Percentiles rank a stretch among this genome's conserved stretches.
These are phyloP conservation scores for Cladophialophora carrionii DNA, from an alignment of 2,329 filamentous ascomycete genomes.

Conservation along the genomic window DNA sequence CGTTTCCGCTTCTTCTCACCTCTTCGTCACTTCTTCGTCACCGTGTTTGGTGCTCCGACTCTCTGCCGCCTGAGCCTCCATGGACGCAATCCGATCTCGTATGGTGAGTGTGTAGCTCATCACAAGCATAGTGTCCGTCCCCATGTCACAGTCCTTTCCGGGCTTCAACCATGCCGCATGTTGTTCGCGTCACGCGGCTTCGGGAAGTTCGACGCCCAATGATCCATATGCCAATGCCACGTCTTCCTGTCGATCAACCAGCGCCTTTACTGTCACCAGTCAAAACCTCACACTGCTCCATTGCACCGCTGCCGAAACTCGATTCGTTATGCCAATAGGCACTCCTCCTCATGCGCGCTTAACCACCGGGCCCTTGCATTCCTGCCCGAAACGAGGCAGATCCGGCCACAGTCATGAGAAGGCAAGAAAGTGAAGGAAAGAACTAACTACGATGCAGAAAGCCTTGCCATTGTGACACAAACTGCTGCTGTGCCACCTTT, in stretches of 20 bases:
- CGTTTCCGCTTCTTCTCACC: not conserved
- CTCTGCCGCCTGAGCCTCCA: not conserved
- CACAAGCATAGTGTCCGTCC: not conserved
- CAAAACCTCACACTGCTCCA: not conserved
- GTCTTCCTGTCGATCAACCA: not conserved
- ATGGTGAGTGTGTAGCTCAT: not conserved
- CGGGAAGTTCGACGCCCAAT: not conserved
- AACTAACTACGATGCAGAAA: not conserved
- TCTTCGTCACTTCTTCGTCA: not conserved
- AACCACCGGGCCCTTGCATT: slow-evolving; percentile 8
- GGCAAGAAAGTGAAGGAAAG: not conserved
- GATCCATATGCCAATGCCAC: not conserved
- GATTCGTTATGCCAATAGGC: not conserved
- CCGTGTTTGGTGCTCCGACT: not conserved
- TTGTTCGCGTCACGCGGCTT: not conserved
- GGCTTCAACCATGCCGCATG: not conserved
- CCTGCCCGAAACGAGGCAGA: slow-evolving; percentile 8
- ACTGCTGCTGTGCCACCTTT: not conserved
- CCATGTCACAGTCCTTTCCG: not conserved
- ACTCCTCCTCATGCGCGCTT: not conserved
- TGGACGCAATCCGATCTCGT: not conserved
- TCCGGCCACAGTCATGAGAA: not conserved
- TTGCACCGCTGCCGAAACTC: not conserved
- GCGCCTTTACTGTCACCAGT: not conserved
- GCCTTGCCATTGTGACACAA: slow-evolving; percentile 2